These are phyloP conservation scores for Fusarium avenaceum DNA, from an alignment of 2,329 filamentous ascomycete species.

Conservation along the genomic window DNA sequence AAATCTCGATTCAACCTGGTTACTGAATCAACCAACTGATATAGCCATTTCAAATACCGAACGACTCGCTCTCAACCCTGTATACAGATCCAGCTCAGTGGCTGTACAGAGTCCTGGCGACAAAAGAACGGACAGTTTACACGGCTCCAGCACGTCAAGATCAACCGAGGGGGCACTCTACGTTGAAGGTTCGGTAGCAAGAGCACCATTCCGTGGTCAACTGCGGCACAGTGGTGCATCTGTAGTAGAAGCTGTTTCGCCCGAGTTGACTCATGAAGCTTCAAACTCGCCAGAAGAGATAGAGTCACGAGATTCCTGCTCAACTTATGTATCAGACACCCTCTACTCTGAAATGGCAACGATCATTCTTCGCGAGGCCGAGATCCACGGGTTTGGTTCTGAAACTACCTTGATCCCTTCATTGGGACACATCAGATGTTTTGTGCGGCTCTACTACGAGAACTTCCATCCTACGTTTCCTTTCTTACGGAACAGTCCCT, in stretches of 20 bases:
- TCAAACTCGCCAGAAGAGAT: not conserved
- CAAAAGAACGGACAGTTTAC: slow-evolving; percentile 1
- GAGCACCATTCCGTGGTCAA: slow-evolving; percentile 27
- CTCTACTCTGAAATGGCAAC: slow-evolving; percentile 7
- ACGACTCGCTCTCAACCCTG: not conserved
- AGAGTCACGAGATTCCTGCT: not conserved
- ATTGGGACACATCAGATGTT: slow-evolving; percentile 16
- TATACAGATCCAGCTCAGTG: not conserved
- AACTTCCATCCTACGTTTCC: slow-evolving; percentile 36
- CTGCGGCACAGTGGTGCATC: not conserved
- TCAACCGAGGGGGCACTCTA: slow-evolving; percentile 23
- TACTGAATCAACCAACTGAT: not conserved
- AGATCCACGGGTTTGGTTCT: not conserved
- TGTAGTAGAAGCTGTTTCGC: not conserved
- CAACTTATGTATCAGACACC: not conserved
- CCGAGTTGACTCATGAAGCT: not conserved
- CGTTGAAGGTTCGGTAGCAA: slow-evolving; percentile 24
- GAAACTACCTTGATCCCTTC: slow-evolving; percentile 9
- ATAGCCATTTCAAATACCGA: not conserved
- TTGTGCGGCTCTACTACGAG: slow-evolving; percentile 31
- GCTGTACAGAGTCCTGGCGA: not conserved
- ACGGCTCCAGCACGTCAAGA: slow-evolving; percentile 7
- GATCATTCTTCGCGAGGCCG: not conserved
- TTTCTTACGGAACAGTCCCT: slow-evolving; percentile 23
- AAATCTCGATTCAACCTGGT: slow-evolving; percentile 3